phyloP scores from a whole-genome alignment of 768 basidiomycete genomes.

The Mycena kentingensis region DNA sequence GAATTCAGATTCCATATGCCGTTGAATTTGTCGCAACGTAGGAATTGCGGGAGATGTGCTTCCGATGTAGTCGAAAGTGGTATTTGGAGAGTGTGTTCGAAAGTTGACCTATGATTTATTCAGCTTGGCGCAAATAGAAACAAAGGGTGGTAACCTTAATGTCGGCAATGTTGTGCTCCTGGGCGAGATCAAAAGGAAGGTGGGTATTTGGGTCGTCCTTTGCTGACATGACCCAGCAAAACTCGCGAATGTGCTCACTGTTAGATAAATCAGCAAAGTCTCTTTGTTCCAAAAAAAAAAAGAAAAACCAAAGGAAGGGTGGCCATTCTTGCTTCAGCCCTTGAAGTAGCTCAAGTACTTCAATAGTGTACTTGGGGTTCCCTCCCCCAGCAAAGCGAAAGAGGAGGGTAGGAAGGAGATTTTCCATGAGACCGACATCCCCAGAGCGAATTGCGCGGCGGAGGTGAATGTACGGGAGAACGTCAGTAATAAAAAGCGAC shows the following conservation, averaged over 20 bases:
- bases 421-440: slow-evolving; percentile 23
- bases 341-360: slow-evolving; percentile 22
- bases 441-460: slow-evolving; percentile 13
- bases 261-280: not conserved
- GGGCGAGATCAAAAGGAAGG: not conserved
- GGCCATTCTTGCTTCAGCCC: slow-evolving; percentile 17
- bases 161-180: too few species aligned
- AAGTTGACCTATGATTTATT: too few species aligned
- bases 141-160: too few species aligned
- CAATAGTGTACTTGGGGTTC: slow-evolving; percentile 19
- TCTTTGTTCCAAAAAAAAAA: not conserved
- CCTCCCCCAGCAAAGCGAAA: slow-evolving; percentile 21
- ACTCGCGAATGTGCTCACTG: not conserved
- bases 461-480: not conserved
- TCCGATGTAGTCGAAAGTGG: too few species aligned
- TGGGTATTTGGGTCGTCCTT: not conserved
- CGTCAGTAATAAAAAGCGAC: not conserved
- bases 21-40: too few species aligned
- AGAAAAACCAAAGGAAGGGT: too few species aligned
- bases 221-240: not conserved
- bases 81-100: too few species aligned
- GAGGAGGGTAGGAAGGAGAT: slow-evolving; percentile 12
- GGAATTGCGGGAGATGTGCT: too few species aligned
- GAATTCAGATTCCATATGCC: too few species aligned
- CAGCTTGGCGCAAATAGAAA: too few species aligned